Conservation (phyloP, 345 rosid genomes). For the Corymbia maculata region DNA sequence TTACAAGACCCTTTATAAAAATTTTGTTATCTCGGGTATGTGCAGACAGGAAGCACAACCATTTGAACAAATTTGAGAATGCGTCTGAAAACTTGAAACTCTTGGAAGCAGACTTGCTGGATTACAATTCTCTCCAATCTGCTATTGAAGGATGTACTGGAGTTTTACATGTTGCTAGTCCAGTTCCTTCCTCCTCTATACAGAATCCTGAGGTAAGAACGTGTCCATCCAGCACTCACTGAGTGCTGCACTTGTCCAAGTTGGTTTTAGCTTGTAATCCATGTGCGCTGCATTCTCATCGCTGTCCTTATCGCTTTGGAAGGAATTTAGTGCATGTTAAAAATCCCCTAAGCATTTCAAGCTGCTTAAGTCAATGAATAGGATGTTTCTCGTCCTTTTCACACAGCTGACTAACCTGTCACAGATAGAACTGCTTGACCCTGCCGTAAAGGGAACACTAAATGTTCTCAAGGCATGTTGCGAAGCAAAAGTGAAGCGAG, state of each 20-base stretch:
- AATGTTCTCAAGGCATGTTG: constrained; percentile 16
- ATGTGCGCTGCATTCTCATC: neutral
- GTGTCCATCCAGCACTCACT: neutral
- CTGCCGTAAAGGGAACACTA: constrained; percentile 13
- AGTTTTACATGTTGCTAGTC: constrained; percentile 67
- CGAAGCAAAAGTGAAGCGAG: constrained; percentile 11
- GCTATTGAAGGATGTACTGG: constrained; percentile 51
- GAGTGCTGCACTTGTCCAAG: neutral
- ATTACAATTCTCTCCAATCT: constrained; percentile 26
- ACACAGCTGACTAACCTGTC: neutral
- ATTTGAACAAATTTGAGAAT: constrained; percentile 35
- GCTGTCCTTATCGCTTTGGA: neutral
- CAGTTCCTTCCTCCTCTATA: constrained; percentile 30
- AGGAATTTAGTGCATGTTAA: neutral
- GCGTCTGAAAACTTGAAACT: constrained; percentile 55
- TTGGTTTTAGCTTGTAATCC: neutral
- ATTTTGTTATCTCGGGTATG: neutral
- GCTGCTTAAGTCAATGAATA: neutral
- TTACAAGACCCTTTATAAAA: neutral
- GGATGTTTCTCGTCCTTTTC: neutral
- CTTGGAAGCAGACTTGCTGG: constrained; percentile 53
- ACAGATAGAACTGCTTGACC: constrained; percentile 14
- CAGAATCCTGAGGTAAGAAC: constrained; percentile 9
- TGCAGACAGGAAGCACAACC: constrained; percentile 43
- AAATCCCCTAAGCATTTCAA: neutral